Evolutionary conservation across 768 basidiomycete genomes (phyloP), one percentile per base, ranked within the genome.

Genomic region (Mycena vulgaris): DNA sequence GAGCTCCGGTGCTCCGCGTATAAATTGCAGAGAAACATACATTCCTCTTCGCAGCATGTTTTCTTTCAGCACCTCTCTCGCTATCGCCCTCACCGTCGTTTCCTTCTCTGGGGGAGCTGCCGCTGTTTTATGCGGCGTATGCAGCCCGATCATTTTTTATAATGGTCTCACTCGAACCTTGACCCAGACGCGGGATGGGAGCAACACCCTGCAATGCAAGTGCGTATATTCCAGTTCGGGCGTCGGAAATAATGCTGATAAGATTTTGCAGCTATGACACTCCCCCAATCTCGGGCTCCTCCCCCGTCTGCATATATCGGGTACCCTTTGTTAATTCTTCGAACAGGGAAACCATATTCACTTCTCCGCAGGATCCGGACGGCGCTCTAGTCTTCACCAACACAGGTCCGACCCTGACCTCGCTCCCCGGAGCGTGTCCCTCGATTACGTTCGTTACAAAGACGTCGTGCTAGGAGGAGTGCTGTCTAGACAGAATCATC

Each of bases 141-240:
- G 71, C 67, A 21, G 53, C 11, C 6, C 53, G 5, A 63, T 37
- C 31, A 72, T 72, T 19, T 63, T 72, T 49, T 72, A 33, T 52
- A 35, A 62, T n/a, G 71, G 71, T 19, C 55, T 52, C 23, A 72
- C 71, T 16, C 66, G 71, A 45, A 64, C 62, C 11, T 53, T 72
- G 45, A 72, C 71, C 4, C 14, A 55, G 14, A 30, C 33, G 19
- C 33, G 35, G 48, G 63, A 63, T 5, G 48, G 33, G 5, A 45
- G 57, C 27, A 72, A 72, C 58, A 60, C 63, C n/a, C 45, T 69
- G 3, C 67, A 72, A 35, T 72, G 71, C 71, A 69, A 65, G 71
- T 69, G 55, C 27, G 68, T 64, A 37, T 37, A 37, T 37, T 7
- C 42, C 42, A 42, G 19, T 9, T 42, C 5, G 35, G 35, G 14